phyloP scores from a whole-genome alignment of 1,284 basidiomycete genomes.

The Cryptococcus sp. region DNA sequence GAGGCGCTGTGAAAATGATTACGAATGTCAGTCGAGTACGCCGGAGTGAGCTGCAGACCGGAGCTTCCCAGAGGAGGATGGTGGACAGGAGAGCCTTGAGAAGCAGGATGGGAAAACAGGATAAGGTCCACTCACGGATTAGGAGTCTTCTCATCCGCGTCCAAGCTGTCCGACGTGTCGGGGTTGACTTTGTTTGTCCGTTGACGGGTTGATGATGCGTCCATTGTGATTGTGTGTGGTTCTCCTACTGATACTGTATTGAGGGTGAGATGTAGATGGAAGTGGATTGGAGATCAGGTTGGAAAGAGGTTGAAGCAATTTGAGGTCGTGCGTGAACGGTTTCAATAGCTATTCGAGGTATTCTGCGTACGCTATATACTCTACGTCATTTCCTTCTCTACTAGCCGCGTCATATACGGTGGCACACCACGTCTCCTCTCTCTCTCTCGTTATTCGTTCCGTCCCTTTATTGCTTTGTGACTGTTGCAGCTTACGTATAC shows the following conservation, averaged over 20 bases:
- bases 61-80: not conserved
- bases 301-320: not conserved
- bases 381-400: too few relatives aligned
- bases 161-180: not conserved
- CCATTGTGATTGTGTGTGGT: slow-evolving; percentile 9
- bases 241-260: not conserved
- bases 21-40: not conserved
- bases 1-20: slow-evolving; percentile 32
- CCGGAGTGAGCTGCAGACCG: not conserved
- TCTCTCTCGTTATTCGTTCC: too few relatives aligned
- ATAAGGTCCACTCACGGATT: slow-evolving; percentile 22
- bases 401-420: too few relatives aligned
- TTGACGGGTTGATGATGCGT: slow-evolving; percentile 24
- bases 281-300: not conserved
- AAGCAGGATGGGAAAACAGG: not conserved
- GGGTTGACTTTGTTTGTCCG: slow-evolving; percentile 17
- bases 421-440: too few relatives aligned
- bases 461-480: too few relatives aligned
- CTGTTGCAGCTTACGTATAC: too few relatives aligned
- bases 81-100: not conserved
- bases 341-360: too few relatives aligned
- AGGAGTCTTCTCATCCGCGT: slow-evolving; percentile 9
- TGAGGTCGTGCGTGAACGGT: too few relatives aligned
- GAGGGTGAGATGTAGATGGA: not conserved
- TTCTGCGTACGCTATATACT: too few relatives aligned